Percentiles rank a stretch among this genome's conserved stretches.
Conservation (phyloP, 2,329 filamentous ascomycete species). For the Trichoderma sp. region DNA sequence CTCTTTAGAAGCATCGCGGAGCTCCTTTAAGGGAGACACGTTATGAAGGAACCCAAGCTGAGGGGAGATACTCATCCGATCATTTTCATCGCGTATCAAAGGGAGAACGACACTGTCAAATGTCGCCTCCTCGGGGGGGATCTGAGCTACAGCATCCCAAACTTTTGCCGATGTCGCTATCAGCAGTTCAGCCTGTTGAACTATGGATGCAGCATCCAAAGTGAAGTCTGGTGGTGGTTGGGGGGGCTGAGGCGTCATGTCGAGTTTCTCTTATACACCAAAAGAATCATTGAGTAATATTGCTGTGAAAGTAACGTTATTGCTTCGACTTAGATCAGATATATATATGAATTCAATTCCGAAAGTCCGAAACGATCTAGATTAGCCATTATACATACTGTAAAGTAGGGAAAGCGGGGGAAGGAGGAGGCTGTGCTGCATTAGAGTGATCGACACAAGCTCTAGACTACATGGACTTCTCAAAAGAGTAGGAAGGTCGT, state of each 20-base stretch:
- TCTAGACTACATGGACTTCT: background rate
- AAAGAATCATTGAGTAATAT: background rate
- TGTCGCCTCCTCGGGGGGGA: slow-evolving; percentile 44
- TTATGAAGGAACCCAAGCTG: slow-evolving; percentile 75
- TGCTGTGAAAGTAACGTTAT: background rate
- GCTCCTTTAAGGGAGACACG: slow-evolving; percentile 60
- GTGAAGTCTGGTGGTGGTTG: background rate
- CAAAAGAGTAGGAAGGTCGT: background rate
- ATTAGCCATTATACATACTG: background rate
- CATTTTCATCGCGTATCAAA: slow-evolving; percentile 67
- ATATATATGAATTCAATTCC: background rate
- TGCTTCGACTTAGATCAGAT: background rate
- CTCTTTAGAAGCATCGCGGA: slow-evolving; percentile 68
- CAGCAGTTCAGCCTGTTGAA: background rate
- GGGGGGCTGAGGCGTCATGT: background rate
- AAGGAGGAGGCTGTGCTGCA: slow-evolving; percentile 4
- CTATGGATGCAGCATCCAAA: background rate
- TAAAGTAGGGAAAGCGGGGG: background rate
- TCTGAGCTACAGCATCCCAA: slow-evolving; percentile 45
- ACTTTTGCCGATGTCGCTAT: background rate
- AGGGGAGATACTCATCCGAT: slow-evolving; percentile 51
- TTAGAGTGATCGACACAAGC: slow-evolving; percentile 2
- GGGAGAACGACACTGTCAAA: slow-evolving; percentile 52
- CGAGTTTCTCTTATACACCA: background rate
- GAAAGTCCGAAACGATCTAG: background rate